phyloP scores from a whole-genome alignment of 345 rosid species.

The Aegle marmelos region DNA sequence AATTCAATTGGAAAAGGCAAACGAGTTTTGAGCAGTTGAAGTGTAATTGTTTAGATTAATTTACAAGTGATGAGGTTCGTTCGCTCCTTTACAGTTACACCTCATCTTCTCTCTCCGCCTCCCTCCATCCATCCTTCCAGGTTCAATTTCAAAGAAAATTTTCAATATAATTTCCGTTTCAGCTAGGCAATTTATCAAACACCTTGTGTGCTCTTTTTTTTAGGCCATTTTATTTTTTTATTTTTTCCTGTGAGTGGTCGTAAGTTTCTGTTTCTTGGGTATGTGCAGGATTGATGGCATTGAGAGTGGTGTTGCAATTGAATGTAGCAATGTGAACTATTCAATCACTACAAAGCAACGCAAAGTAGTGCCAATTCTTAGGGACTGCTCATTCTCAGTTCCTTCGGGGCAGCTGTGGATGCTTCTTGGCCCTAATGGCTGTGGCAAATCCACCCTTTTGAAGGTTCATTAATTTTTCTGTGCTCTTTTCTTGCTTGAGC shows the following conservation, averaged over 20 bases:
- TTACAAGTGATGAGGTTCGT: constrained; percentile 32
- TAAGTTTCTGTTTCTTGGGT: not conserved
- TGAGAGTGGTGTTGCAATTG: constrained; percentile 42
- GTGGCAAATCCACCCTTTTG: constrained; percentile 95
- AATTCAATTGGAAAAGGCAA: not conserved
- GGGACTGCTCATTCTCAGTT: constrained; percentile 65
- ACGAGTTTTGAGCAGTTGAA: not conserved
- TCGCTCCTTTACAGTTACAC: constrained; percentile 13
- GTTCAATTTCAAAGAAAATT: not conserved
- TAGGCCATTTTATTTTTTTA: not conserved
- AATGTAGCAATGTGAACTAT: constrained; percentile 64
- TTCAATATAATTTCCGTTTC: not conserved
- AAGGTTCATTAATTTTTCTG: constrained; percentile 44
- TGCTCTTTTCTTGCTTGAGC: not conserved
- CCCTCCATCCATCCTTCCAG: constrained; percentile 31
- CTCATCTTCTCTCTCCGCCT: constrained; percentile 33
- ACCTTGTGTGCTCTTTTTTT: not conserved
- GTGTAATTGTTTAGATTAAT: not conserved
- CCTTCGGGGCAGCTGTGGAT: constrained; percentile 89
- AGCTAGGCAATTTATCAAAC: constrained; percentile 31
- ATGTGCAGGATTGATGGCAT: constrained; percentile 40
- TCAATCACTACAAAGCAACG: constrained; percentile 60
- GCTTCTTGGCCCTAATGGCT: constrained; percentile 97
- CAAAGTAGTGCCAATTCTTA: constrained; percentile 53
- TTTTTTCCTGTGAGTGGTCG: not conserved